Conservation (phyloP, 257 asterid genomes). For the Solanum sejunctum region DNA sequence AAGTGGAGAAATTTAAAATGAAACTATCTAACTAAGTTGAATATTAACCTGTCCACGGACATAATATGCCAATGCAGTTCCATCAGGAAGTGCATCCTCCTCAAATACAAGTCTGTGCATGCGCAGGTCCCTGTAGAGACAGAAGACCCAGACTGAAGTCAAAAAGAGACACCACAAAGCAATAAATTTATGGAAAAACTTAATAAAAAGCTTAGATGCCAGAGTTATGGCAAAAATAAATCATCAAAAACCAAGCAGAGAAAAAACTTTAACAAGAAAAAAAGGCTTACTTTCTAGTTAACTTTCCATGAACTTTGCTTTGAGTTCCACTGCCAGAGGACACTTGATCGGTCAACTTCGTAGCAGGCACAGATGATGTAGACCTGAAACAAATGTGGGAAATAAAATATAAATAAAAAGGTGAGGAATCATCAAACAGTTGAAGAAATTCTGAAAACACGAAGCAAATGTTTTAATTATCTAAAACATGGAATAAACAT, state of each 20-base stretch:
- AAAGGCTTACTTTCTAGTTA: constrained; percentile 63
- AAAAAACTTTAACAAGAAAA: neutral
- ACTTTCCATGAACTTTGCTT: constrained; percentile 42
- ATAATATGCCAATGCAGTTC: constrained; percentile 52
- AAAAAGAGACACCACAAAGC: neutral
- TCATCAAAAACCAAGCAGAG: neutral
- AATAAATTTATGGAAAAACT: neutral
- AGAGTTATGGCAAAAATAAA: neutral
- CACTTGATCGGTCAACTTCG: constrained; percentile 16
- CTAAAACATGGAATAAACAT: neutral
- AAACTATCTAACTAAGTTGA: neutral
- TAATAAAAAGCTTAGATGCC: neutral
- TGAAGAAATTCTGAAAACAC: neutral
- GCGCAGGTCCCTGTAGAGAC: constrained; percentile 53
- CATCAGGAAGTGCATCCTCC: constrained; percentile 57
- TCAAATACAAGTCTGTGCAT: constrained; percentile 67
- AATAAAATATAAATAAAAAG: neutral
- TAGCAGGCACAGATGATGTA: constrained; percentile 17
- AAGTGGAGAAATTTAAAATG: neutral
- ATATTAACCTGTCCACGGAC: constrained; percentile 54
- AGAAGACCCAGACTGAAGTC: neutral
- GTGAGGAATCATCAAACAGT: neutral
- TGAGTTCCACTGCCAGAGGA: constrained; percentile 24
- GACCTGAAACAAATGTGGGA: constrained; percentile 29
- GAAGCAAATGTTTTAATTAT: neutral